phyloP scores from a whole-genome alignment of 2,329 filamentous ascomycete genomes.

The Fusarium sterilihyphosum region DNA sequence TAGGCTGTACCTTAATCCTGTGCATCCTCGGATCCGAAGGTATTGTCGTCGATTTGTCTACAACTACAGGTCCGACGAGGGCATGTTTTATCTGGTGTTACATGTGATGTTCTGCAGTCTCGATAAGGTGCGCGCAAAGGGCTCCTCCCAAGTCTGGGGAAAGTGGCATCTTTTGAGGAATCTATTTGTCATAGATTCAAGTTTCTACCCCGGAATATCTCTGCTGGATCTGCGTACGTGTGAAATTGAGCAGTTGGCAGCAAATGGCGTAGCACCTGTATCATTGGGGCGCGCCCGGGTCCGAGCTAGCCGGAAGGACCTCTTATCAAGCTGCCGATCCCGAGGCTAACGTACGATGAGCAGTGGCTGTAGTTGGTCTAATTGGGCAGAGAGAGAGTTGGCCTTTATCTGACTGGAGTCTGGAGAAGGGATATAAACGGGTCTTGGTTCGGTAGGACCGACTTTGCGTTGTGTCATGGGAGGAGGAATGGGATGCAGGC shows the following conservation, averaged over 20 bases:
- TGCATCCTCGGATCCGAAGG: not conserved
- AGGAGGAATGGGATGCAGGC: conserved; percentile 7
- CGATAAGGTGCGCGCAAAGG: not conserved
- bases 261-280: conserved; percentile 3
- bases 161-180: conserved; percentile 21
- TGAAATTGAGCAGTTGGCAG: not conserved
- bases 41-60: not conserved
- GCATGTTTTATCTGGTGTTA: not conserved
- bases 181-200: conserved; percentile 33
- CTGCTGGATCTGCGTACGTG: not conserved
- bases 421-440: not conserved
- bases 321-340: conserved; percentile 27
- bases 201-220: conserved; percentile 22
- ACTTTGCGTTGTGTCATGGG: not conserved
- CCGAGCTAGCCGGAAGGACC: conserved; percentile 18
- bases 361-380: not conserved
- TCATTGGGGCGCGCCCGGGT: conserved; percentile 2
- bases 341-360: conserved; percentile 1
- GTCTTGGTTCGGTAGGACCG: not conserved
- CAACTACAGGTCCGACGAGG: not conserved
- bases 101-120: not conserved
- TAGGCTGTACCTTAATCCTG: not conserved
- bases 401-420: conserved; percentile 3
- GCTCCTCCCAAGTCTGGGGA: conserved; percentile 16
- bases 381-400: conserved; percentile 1